Base-by-base conservation (phyloP, 1,284 basidiomycete species). In the Volvariella surrecta region DNA sequence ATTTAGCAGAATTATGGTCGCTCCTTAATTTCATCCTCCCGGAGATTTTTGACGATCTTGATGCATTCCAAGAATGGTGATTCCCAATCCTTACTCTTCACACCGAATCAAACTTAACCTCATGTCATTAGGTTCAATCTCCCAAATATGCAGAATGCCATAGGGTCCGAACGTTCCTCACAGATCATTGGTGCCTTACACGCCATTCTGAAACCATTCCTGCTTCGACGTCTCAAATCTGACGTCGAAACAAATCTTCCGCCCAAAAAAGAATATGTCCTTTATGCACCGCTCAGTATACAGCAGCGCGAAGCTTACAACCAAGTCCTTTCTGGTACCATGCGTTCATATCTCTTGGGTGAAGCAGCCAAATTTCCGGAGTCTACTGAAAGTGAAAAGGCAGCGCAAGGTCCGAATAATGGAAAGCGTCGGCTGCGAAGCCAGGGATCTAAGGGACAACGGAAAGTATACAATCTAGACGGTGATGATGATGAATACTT, bases 11-110 rank as follows among this genome's bases (percentile, higher is more conserved):
- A 60, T 70, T 99, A 2, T 98, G 93, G 93, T 86, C 90, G 1
- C 70, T 98, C 4, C 79, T 99, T 35, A 96, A 97, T 59, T 99
- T 97, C 54, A 88, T 96, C 48, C 72, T 95, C 1, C 92, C 92
- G 0, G 84, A 90, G 54, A 83, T 98, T 46, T 99, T 99, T 60
- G 79, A 85, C 48, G 89, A 97, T 54, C 67, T 95, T 18, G 82
- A 89, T 46, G 79, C 85, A 0, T 97, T 96, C 66, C 89, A 95
- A 63, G 78, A 90, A 58, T 93, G 90, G 91, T 90, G 58, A 47
- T 75, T 58, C 15, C 22, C 38, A 32, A 49, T 21, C 24, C 43
- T 4, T 40, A 22, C 32, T 44, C 10, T n/a, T 20, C 34, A n/a
- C 37, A 44, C 15, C 45, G 10, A 34, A 10, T 9, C 19, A 8